phyloP scores from a whole-genome alignment of 2,329 filamentous ascomycete genomes.

The Bipolaris cookei region DNA sequence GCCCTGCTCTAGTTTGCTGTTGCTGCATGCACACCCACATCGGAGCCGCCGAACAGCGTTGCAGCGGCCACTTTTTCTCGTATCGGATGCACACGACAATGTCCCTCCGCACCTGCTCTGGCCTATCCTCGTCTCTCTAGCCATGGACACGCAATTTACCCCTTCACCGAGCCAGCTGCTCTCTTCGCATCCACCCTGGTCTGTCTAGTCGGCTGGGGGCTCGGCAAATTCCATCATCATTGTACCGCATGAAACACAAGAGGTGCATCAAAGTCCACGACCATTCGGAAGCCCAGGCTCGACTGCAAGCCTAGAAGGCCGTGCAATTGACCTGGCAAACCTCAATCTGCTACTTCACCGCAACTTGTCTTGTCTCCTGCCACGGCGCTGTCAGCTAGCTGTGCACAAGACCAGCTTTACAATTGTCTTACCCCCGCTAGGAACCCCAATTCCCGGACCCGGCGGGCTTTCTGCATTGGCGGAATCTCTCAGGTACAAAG shows the following conservation, averaged over 20 bases:
- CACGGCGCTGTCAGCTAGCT: neutral
- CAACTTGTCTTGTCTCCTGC: neutral
- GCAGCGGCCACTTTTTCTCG: slow-evolving; percentile 1
- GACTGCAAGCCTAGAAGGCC: neutral
- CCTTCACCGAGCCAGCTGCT: neutral
- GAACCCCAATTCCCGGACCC: too few relatives aligned
- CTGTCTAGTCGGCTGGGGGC: neutral
- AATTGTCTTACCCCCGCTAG: neutral
- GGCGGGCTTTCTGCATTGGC: neutral
- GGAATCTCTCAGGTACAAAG: neutral
- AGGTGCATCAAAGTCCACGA: neutral
- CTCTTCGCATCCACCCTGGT: neutral
- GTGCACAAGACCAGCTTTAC: neutral
- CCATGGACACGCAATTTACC: too few relatives aligned
- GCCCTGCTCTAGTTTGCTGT: too few relatives aligned
- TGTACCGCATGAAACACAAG: neutral
- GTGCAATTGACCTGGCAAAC: neutral
- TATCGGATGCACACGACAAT: neutral
- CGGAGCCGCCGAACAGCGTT: neutral
- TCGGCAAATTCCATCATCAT: neutral
- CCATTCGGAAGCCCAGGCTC: neutral
- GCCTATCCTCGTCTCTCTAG: neutral
- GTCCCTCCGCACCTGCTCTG: slow-evolving; percentile 1
- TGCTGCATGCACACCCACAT: neutral
- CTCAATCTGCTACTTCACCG: neutral